Evolutionary conservation across 2,329 filamentous ascomycete genomes (phyloP), one percentile per base, ranked within the genome.

Genomic region (Colletotrichum lindemuthianum): DNA sequence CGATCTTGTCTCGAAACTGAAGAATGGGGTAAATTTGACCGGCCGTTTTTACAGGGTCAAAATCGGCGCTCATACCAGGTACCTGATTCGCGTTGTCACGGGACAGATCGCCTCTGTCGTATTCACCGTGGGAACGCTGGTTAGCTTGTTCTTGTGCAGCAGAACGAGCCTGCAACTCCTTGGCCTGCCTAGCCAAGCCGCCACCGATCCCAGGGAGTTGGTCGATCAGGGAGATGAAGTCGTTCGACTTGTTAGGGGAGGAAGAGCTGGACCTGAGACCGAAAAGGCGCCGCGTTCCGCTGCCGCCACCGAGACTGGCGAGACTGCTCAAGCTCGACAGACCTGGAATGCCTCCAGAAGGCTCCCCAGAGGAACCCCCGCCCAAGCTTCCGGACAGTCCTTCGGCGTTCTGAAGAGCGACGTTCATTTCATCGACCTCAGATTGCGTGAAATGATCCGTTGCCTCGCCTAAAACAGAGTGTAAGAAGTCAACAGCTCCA

Each of bases 11-110:
- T 65, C 95, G 88, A 82, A 98, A 99, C 65, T 92, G 86, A 0
- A 99, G 85, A 65, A 99, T 97, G 1, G 96, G 96, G 72, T 98
- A 98, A 69, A 99, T 97, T 78, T 96, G 89, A 43, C 85, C 82
- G 12, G 90, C 86, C 0, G 90, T 90, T 76, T 92, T 89, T 70
- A 92, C 86, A 0, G 92, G 90, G 72, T 97, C 94, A 65, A 96
- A 92, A 72, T 85, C 82, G 12, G 87, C 82, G 71, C 88, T 90
- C 83, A 94, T 92, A 6, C 91, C 92, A 16, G 90, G 91, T 9
- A 93, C 87, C 12, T 87, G 78, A 68, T 88, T 88, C 32, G 71
- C 73, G 69, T 84, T 88, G 56, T 77, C 81, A 65, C 83, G 74
- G 32, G 73, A 72, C 33, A 69, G 70, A 16, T 71, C 67, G 32